Conservation (phyloP, 1,139 yeast genomes). For the Hansenula sp. region DNA sequence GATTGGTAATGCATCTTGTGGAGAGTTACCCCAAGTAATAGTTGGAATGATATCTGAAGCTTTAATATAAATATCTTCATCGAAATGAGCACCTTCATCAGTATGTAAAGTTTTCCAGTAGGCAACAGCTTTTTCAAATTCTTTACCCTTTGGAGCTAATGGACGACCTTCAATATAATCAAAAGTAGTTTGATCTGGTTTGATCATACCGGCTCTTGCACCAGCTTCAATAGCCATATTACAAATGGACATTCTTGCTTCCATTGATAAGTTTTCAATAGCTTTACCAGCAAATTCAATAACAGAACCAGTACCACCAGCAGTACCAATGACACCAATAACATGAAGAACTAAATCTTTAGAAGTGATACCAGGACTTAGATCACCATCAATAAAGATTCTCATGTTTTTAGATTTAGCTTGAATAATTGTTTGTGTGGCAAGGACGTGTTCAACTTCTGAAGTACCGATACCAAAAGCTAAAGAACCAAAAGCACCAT, state of each 20-base stretch:
- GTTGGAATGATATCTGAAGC: constrained; percentile 91
- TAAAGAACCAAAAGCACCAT: constrained; percentile 97
- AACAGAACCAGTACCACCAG: constrained; percentile 98
- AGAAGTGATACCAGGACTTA: constrained; percentile 85
- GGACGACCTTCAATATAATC: constrained; percentile 91
- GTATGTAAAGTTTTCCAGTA: constrained; percentile 89
- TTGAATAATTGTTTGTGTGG: constrained; percentile 94
- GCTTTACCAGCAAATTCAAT: constrained; percentile 97
- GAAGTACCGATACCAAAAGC: constrained; percentile 99
- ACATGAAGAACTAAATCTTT: constrained; percentile 93
- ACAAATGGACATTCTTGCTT: constrained; percentile 99
- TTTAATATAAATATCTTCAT: constrained; percentile 72
- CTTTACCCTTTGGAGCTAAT: constrained; percentile 85
- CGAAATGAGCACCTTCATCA: constrained; percentile 88
- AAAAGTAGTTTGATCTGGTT: constrained; percentile 86
- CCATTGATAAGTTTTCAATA: constrained; percentile 84
- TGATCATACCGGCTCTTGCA: constrained; percentile 99
- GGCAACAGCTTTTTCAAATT: constrained; percentile 89
- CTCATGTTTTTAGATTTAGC: constrained; percentile 95
- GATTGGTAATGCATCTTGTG: constrained; percentile 96
- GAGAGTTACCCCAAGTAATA: constrained; percentile 99
- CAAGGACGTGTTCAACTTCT: constrained; percentile 96
- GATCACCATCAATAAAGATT: constrained; percentile 76
- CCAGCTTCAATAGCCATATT: constrained; percentile 99
- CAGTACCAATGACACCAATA: constrained; percentile 95